These are phyloP conservation scores for Heliamphora pulchella DNA, from an alignment of 179 eudicot genomes.

Conservation along the genomic window DNA sequence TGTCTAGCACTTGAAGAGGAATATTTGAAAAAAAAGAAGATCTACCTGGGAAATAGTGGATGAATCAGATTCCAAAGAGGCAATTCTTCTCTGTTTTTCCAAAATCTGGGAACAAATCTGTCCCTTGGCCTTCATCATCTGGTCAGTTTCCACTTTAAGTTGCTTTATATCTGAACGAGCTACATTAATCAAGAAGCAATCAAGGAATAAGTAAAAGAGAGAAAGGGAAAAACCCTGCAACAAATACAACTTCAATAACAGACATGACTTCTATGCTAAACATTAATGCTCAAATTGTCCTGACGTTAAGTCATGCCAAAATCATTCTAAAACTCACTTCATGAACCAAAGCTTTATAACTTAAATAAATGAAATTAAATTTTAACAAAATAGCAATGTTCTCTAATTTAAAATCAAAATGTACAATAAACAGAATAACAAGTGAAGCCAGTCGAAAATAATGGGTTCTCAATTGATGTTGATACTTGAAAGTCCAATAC, in stretches of 20 bases:
- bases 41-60: conserved; percentile 51
- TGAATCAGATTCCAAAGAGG: conserved; percentile 50
- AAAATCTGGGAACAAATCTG: conserved; percentile 52
- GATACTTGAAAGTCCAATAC: too few relatives aligned
- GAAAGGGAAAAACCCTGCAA: neutral
- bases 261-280: neutral
- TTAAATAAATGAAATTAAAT: neutral
- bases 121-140: conserved; percentile 48
- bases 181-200: conserved; percentile 21
- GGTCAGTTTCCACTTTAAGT: conserved; percentile 46
- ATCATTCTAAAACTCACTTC: neutral
- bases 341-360: neutral
- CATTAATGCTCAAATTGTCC: neutral
- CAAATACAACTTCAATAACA: neutral
- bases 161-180: conserved; percentile 44
- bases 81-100: conserved; percentile 52
- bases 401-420: neutral
- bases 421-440: neutral
- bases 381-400: neutral
- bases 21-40: neutral
- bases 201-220: neutral
- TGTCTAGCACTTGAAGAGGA: neutral
- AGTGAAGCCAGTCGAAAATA: too few relatives aligned
- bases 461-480: too few relatives aligned
- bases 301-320: neutral